Base-by-base conservation (phyloP, 768 basidiomycete genomes). In the Butyriboletus loyo region DNA sequence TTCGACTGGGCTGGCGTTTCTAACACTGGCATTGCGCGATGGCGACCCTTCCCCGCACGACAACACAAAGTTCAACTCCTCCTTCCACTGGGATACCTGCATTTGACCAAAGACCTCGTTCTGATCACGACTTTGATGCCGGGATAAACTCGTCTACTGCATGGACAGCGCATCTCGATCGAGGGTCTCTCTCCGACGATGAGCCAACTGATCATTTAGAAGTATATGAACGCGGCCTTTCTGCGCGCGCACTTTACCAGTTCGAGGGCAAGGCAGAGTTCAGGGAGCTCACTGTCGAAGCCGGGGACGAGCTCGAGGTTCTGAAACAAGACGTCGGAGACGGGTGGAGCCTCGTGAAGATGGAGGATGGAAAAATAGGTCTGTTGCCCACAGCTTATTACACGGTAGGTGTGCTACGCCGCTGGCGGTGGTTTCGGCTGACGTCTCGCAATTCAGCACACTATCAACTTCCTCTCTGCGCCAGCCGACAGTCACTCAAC, bases 211-310 rank as follows among this genome's bases (percentile, higher is more conserved):
- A 73, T 24, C 71, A 66, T 24, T 51, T 66, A 9, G 67, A 73
- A 19, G 63, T 62, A 1, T 70, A 69, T 17, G 67, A 68, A 39
- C 66, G 67, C 30, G 73, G 74, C 24, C 73, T 77, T 31, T 73
- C 79, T 15, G 89, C 87, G 10, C 78, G 89, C 38, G 86, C 86
- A 13, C 69, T 91, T 35, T 90, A 87, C 62, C 72, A 77, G 21
- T 92, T 92, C 64, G 80, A 85, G 61, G 89, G 89, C 37, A 86
- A 88, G 65, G 70, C 78, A 1, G 86, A 90, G 60, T 89, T 87
- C 60, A 75, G 83, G 39, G 89, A 92, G 67, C 75, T 92, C 22
- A 74, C 66, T 7, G 80, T 89, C 17, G 74, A 75, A 50, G 87
- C 86, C 1, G 89, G 89, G 13, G 86, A 89, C 56, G 77, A 78